Percentiles rank a stretch among this genome's conserved stretches.
phyloP scores from a whole-genome alignment of 1,284 basidiomycete species.

The Singerocomus inundabilis region DNA sequence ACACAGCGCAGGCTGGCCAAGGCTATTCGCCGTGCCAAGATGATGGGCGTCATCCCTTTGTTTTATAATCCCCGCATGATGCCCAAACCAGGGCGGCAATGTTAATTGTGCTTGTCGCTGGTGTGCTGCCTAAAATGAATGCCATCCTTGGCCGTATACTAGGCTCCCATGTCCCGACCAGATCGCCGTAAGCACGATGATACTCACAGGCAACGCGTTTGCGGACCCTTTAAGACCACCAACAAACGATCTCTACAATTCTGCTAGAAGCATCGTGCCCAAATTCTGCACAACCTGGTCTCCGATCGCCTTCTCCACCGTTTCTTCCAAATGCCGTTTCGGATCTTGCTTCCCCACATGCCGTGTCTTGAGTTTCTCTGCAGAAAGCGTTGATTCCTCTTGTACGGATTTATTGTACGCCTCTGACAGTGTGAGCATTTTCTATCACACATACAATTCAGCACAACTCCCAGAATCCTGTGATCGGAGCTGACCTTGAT shows the following conservation, averaged over 20 bases:
- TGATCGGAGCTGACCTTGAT: constrained; percentile 69
- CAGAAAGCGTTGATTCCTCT: constrained; percentile 89
- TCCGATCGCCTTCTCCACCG: constrained; percentile 95
- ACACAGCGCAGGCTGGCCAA: constrained; percentile 83
- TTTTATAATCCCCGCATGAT: constrained; percentile 45
- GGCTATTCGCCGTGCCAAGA: constrained; percentile 87
- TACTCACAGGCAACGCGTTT: not conserved
- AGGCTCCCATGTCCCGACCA: not conserved
- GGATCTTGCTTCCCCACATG: constrained; percentile 98
- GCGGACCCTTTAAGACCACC: not conserved
- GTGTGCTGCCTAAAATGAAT: not conserved
- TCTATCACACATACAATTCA: constrained; percentile 45
- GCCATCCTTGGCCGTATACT: constrained; percentile 16
- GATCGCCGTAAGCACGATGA: not conserved
- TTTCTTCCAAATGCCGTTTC: constrained; percentile 94
- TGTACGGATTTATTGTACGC: constrained; percentile 96
- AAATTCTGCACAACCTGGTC: constrained; percentile 94
- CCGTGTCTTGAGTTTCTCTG: constrained; percentile 90
- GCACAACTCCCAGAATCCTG: constrained; percentile 4
- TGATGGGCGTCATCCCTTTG: constrained; percentile 86
- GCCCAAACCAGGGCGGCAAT: constrained; percentile 19
- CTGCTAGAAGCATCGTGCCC: constrained; percentile 88
- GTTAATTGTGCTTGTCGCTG: constrained; percentile 3
- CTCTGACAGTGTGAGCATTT: constrained; percentile 88
- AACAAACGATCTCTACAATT: constrained; percentile 49